Percentiles rank a stretch among this genome's conserved stretches.
These are phyloP conservation scores for Lonicera japonica DNA, from an alignment of 129 eudicot species.

Conservation along the genomic window DNA sequence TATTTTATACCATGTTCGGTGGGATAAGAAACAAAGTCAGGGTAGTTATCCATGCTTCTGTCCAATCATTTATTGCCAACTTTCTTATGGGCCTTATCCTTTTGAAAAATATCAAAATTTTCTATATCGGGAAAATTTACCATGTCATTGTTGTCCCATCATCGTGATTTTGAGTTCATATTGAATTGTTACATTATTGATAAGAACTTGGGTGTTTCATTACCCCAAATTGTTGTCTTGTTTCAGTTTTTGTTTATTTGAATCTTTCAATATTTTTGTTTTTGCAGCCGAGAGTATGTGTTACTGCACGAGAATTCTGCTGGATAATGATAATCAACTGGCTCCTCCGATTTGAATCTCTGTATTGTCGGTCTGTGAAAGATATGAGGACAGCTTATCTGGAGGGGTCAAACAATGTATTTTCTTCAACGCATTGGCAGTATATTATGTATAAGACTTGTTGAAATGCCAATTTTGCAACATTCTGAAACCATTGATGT, in stretches of 20 bases:
- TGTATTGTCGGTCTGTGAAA: not conserved
- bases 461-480: not conserved
- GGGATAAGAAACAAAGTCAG: too few relatives aligned
- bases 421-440: not conserved
- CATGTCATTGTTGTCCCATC: not conserved
- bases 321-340: slow-evolving; percentile 23
- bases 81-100: not conserved
- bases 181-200: not conserved
- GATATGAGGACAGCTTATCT: not conserved
- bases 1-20: too few relatives aligned
- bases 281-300: slow-evolving; percentile 89
- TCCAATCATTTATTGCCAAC: not conserved
- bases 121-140: not conserved
- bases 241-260: not conserved
- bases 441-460: not conserved
- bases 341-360: not conserved
- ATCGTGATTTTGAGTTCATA: not conserved
- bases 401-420: not conserved
- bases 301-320: slow-evolving; percentile 81
- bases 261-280: not conserved
- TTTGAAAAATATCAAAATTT: not conserved
- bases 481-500: not conserved
- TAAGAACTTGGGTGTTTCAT: not conserved
- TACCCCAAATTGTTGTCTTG: not conserved
- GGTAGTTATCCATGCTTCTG: not conserved